Percentiles rank a stretch among this genome's conserved stretches.
These are phyloP conservation scores for Krasilnikovozyma curviuscula DNA, from an alignment of 768 basidiomycete species.

Conservation along the genomic window DNA sequence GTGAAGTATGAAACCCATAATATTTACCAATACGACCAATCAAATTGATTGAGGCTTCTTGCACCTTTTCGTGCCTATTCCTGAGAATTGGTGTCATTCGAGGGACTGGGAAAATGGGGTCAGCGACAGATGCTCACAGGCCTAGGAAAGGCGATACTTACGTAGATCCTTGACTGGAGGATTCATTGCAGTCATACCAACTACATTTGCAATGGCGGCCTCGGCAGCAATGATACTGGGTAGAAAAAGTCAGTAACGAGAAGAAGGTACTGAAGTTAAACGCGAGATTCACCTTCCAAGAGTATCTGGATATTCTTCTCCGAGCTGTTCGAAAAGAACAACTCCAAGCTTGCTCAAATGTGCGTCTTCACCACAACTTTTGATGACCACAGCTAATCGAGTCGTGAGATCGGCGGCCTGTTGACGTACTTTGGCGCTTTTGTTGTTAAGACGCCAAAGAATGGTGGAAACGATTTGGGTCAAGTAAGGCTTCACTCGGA, in stretches of 20 bases:
- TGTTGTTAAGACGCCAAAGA: constrained; percentile 98
- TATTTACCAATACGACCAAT: constrained; percentile 74
- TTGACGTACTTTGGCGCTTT: constrained; percentile 95
- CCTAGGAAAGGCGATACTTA: constrained; percentile 34
- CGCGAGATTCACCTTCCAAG: constrained; percentile 41
- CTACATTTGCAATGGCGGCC: constrained; percentile 96
- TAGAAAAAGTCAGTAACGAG: neutral
- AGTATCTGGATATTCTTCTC: constrained; percentile 98
- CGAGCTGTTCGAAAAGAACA: constrained; percentile 92
- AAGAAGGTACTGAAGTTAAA: neutral
- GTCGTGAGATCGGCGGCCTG: constrained; percentile 97
- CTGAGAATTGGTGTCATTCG: constrained; percentile 99
- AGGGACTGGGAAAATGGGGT: constrained; percentile 50
- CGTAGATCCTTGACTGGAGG: constrained; percentile 96
- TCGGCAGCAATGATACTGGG: constrained; percentile 91
- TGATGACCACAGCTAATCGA: constrained; percentile 91
- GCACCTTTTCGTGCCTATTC: constrained; percentile 97
- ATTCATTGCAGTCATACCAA: constrained; percentile 99
- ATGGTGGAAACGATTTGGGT: constrained; percentile 98
- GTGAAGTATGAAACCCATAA: neutral
- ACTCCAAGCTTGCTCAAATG: constrained; percentile 87
- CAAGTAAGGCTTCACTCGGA: constrained; percentile 93
- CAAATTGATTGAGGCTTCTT: constrained; percentile 97
- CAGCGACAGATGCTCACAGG: constrained; percentile 12
- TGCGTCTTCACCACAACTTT: constrained; percentile 93